Conservation (phyloP, 1,284 basidiomycete genomes). For the Sanguinoderma infundibulare region DNA sequence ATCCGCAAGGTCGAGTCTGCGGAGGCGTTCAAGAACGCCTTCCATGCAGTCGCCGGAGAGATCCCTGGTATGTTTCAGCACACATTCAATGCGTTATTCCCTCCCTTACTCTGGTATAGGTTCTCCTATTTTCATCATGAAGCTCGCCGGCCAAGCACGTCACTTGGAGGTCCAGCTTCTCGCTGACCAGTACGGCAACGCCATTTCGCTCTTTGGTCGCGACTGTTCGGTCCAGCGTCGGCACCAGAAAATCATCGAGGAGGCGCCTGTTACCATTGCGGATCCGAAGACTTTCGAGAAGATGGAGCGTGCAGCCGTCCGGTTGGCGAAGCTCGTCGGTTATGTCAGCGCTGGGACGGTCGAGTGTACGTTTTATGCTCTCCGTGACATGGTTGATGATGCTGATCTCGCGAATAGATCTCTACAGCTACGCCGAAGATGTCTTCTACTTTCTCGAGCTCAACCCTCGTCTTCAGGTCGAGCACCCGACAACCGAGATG, state of each 20-base stretch:
- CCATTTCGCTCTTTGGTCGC: conserved; percentile 98
- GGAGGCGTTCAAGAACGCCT: conserved; percentile 92
- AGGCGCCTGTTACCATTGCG: conserved; percentile 98
- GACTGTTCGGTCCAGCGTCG: conserved; percentile 99
- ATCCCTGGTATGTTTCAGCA: conserved; percentile 76
- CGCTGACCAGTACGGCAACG: conserved; percentile 99
- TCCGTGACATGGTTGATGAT: not conserved
- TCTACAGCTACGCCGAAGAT: conserved; percentile 94
- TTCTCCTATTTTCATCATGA: conserved; percentile 99
- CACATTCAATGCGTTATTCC: conserved; percentile 13
- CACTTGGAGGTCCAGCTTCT: conserved; percentile 99
- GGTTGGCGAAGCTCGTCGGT: conserved; percentile 96
- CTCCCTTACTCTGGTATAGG: conserved; percentile 52
- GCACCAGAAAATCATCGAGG: conserved; percentile 99
- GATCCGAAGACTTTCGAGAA: conserved; percentile 89
- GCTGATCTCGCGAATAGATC: conserved; percentile 54
- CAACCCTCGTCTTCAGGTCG: conserved; percentile 99
- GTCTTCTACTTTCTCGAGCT: conserved; percentile 98
- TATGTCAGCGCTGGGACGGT: conserved; percentile 99
- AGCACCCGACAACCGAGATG: conserved; percentile 99
- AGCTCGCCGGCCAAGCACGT: conserved; percentile 95
- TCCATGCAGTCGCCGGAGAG: conserved; percentile 93
- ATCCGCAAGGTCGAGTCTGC: conserved; percentile 90
- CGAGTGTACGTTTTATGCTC: conserved; percentile 66
- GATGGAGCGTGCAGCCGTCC: conserved; percentile 99